A percentile compares a stretch with the other conserved stretches of the same genome.
Evolutionary conservation across 345 rosid species (phyloP).

Genomic region (Populus euphratica): DNA sequence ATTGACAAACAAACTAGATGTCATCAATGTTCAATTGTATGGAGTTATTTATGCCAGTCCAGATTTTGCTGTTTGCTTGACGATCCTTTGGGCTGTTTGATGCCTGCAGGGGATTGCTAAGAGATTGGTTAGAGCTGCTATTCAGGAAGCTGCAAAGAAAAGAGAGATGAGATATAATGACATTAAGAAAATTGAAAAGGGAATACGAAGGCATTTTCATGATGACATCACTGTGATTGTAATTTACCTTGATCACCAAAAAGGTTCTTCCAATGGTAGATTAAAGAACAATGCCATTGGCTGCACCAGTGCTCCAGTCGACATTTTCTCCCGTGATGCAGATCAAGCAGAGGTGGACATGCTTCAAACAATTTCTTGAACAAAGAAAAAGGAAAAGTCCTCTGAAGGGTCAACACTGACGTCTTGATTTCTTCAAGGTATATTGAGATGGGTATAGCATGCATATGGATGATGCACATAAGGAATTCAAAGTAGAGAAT

Average conservation of each 20-base stretch:
- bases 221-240: conserved; percentile 35
- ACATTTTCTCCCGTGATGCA: conserved; percentile 59
- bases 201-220: conserved; percentile 28
- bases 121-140: conserved; percentile 34
- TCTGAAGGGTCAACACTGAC: not conserved
- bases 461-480: not conserved
- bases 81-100: not conserved
- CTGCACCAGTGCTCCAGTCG: conserved; percentile 62
- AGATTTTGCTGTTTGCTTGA: not conserved
- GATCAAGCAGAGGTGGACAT: conserved; percentile 44
- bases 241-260: conserved; percentile 49
- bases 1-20: too few relatives aligned
- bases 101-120: conserved; percentile 30
- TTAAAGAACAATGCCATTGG: conserved; percentile 29
- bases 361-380: conserved; percentile 21
- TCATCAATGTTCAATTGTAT: not conserved
- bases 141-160: conserved; percentile 31
- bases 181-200: conserved; percentile 24
- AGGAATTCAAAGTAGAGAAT: not conserved
- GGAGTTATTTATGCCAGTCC: not conserved
- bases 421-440: not conserved
- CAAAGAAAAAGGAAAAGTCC: not conserved
- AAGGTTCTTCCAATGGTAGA: conserved; percentile 24
- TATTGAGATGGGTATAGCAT: not conserved
- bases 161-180: conserved; percentile 33